Percentiles rank a stretch among this genome's conserved stretches.
Conservation (phyloP, 139 green algal species). For the Chlorella sp. region DNA sequence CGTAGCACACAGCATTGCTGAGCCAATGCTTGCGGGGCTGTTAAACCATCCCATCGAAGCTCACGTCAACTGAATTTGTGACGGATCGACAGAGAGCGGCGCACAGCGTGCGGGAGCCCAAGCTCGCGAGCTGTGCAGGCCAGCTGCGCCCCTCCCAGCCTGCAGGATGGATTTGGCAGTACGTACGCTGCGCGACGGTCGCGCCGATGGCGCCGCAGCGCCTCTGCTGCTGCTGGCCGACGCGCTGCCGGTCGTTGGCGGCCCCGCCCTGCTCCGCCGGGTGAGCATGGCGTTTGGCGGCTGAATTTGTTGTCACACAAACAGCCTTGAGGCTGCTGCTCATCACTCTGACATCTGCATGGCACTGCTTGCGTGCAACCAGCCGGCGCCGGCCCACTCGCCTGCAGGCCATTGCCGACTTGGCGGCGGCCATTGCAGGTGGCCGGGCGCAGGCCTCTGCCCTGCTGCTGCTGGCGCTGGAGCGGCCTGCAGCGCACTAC, state of each 20-base stretch:
- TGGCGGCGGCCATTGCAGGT: background rate
- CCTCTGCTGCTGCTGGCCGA: constrained; percentile 37
- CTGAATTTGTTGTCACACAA: background rate
- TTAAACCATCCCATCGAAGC: too few species aligned
- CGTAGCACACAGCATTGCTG: background rate
- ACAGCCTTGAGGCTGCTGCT: background rate
- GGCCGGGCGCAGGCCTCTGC: constrained; percentile 2
- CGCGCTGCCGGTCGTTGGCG: constrained; percentile 15
- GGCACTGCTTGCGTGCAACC: background rate
- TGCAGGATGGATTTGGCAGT: background rate
- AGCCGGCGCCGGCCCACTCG: background rate
- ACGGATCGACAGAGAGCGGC: too few species aligned
- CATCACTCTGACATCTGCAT: background rate
- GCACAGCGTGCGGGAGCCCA: too few species aligned
- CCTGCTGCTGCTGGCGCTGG: constrained; percentile 10
- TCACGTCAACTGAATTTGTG: background rate
- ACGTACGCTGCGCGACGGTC: constrained; percentile 13
- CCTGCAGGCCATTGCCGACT: constrained; percentile 20
- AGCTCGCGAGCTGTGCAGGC: too few species aligned
- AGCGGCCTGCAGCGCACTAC: constrained; percentile 17
- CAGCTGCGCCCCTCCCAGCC: too few species aligned
- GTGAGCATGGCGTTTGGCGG: background rate
- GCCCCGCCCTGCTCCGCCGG: constrained; percentile 35
- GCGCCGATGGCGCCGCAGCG: background rate
- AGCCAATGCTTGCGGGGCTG: too few species aligned